These are phyloP conservation scores for Alternaria alternata DNA, from an alignment of 2,329 filamentous ascomycete species.

Conservation along the genomic window DNA sequence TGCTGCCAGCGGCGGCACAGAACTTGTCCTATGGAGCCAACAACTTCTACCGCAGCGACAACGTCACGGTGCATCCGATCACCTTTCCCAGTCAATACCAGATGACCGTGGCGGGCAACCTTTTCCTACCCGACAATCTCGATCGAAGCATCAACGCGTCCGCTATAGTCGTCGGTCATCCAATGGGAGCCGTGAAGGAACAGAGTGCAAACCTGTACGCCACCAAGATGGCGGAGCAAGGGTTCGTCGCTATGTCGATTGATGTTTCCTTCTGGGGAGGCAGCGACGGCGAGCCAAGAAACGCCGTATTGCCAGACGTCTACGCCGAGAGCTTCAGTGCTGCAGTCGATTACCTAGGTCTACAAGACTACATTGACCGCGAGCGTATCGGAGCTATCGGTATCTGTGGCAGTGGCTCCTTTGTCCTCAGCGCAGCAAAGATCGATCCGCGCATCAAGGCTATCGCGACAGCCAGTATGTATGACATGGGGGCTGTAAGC, in stretches of 20 bases:
- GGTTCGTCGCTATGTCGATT: slow-evolving; percentile 37
- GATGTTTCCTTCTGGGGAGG: slow-evolving; percentile 37
- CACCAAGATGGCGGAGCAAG: slow-evolving; percentile 38
- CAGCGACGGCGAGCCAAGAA: slow-evolving; percentile 37
- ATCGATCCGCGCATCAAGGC: slow-evolving; percentile 39
- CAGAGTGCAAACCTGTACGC: slow-evolving; percentile 44
- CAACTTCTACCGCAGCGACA: slow-evolving; percentile 25
- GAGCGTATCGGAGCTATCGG: slow-evolving; percentile 20
- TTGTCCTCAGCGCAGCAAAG: slow-evolving; percentile 49
- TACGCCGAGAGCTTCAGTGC: slow-evolving; percentile 44
- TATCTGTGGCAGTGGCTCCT: slow-evolving; percentile 38
- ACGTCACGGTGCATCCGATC: slow-evolving; percentile 18
- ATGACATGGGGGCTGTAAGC: slow-evolving; percentile 24
- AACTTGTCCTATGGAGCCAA: slow-evolving; percentile 24
- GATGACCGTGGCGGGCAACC: slow-evolving; percentile 14
- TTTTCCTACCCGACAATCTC: slow-evolving; percentile 14
- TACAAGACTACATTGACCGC: background rate
- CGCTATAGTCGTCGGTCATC: slow-evolving; percentile 41
- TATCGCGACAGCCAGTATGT: slow-evolving; percentile 33
- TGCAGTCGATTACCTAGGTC: slow-evolving; percentile 39
- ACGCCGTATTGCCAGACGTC: slow-evolving; percentile 34
- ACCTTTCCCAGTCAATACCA: slow-evolving; percentile 18
- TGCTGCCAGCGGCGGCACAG: slow-evolving; percentile 15
- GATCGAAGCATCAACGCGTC: slow-evolving; percentile 9
- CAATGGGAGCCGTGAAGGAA: slow-evolving; percentile 44